Conservation (phyloP, 371 early-diverging fungal species). For the Blakeslea trispora region DNA sequence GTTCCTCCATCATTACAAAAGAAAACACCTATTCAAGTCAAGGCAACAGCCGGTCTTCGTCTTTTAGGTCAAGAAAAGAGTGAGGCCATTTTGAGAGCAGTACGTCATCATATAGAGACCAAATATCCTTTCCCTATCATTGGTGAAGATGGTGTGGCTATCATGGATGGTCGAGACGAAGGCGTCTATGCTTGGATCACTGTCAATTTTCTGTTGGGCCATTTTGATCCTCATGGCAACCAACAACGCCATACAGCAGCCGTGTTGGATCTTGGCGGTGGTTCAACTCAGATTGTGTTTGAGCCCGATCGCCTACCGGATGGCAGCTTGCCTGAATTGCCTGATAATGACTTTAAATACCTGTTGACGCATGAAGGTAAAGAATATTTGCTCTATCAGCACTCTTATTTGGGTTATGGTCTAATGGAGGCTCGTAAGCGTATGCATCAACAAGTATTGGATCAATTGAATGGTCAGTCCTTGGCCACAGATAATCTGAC, state of each 20-base stretch:
- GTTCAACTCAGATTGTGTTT: slow-evolving; percentile 96
- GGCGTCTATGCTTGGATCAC: slow-evolving; percentile 98
- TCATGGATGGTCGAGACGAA: slow-evolving; percentile 96
- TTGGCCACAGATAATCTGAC: slow-evolving; percentile 17
- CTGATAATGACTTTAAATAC: slow-evolving; percentile 69
- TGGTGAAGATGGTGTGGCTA: slow-evolving; percentile 70
- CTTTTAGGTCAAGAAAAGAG: slow-evolving; percentile 72
- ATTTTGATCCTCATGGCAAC: slow-evolving; percentile 42
- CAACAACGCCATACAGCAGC: slow-evolving; percentile 75
- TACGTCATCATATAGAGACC: slow-evolving; percentile 61
- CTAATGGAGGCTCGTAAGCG: slow-evolving; percentile 85
- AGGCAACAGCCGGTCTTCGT: slow-evolving; percentile 95
- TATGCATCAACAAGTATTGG: slow-evolving; percentile 49
- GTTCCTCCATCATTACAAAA: slow-evolving; percentile 70
- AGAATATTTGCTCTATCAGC: slow-evolving; percentile 87
- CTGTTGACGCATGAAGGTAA: slow-evolving; percentile 68
- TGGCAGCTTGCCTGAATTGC: slow-evolving; percentile 45
- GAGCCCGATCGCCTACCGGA: slow-evolving; percentile 69
- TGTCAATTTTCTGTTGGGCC: slow-evolving; percentile 85
- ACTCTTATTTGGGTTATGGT: slow-evolving; percentile 93
- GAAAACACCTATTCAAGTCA: slow-evolving; percentile 90
- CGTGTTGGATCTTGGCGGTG: slow-evolving; percentile 96
- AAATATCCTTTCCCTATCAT: slow-evolving; percentile 86
- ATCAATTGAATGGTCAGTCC: background rate
- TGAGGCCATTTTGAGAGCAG: slow-evolving; percentile 73